Base-by-base conservation (phyloP, 192 early-diverging fungal genomes). In the Rhizoclosmatium sp. region DNA sequence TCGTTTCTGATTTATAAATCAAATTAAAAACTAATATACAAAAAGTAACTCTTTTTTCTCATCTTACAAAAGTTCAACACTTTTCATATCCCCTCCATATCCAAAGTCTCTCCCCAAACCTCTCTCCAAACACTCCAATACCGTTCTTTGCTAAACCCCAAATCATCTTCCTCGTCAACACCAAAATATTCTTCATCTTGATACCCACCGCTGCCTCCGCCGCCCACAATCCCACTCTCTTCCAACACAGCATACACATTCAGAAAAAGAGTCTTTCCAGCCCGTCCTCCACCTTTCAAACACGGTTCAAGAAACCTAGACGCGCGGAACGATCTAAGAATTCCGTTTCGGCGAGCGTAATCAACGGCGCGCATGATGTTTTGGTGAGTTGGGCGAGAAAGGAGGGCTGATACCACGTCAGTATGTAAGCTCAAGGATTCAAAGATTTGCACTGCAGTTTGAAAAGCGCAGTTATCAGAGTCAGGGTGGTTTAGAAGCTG, bases 231-330 rank as follows among this genome's bases (percentile, higher is more conserved):
- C 41, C 85, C 85, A 16, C 68, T 51, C 49, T 85, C 83, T 77
- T 88, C 87, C 19, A 88, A 76, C 48, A 45, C 70, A n/a, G 70
- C 47, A 69, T 72, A 88, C 47, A 82, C 80, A 62, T 86, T 88
- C 77, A 88, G 68, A 75, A 85, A 88, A 44, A 86, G 76, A 3
- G 85, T 85, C 47, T 78, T 69, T 60, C 86, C 42, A 19, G 19
- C 16, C 62, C 10, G 5, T 1, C 62, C 62, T 16, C 51, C 16
- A 54, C 51, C 51, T 16, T 16, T 40, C 46, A 77, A 56, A 14
- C 82, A 81, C 21, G 81, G 62, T 61, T 88, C 87, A 58, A 88
- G 61, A 70, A 84, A 85, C 49, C 16, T 59, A 4, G 76, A 44
- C 41, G 75, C 58, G 1, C 62, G 47, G 7, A 84, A 51, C 4